Percentiles rank a stretch among this genome's conserved stretches.
Evolutionary conservation across 1,139 yeast species (phyloP).

Genomic region (Dujonia santamariae): DNA sequence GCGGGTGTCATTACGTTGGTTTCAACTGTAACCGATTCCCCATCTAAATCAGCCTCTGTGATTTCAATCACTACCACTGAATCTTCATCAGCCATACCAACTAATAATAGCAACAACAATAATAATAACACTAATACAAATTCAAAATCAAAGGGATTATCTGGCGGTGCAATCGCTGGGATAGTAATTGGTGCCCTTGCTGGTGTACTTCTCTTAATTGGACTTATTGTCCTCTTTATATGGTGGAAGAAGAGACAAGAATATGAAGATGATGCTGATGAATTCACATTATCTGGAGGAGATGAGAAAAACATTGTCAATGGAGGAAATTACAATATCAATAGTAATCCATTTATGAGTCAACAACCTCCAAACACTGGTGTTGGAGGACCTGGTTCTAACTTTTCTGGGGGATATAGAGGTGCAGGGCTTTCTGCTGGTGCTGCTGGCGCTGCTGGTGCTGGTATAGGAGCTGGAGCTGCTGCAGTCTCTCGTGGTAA

Average conservation of each 20-base stretch:
- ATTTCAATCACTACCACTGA: conserved; percentile 20
- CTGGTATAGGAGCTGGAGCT: conserved; percentile 5
- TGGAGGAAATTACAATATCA: not conserved
- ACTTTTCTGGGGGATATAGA: conserved; percentile 4
- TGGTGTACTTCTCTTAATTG: conserved; percentile 43
- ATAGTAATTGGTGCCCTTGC: conserved; percentile 61
- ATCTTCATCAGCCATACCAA: conserved; percentile 12
- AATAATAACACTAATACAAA: conserved; percentile 10
- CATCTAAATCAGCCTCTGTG: conserved; percentile 22
- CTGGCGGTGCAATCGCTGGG: conserved; percentile 74
- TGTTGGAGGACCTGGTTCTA: conserved; percentile 23
- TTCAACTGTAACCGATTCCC: conserved; percentile 21
- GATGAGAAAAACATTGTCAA: conserved; percentile 9
- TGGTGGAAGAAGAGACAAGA: conserved; percentile 33
- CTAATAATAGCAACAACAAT: conserved; percentile 11
- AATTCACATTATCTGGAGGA: conserved; percentile 34
- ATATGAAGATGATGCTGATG: conserved; percentile 37
- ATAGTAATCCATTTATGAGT: not conserved
- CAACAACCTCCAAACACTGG: conserved; percentile 13
- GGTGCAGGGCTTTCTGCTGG: conserved; percentile 11
- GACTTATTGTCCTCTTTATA: conserved; percentile 39
- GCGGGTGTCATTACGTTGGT: conserved; percentile 14
- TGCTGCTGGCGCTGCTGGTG: conserved; percentile 12
- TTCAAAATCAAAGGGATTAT: conserved; percentile 19
- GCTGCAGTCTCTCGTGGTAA: conserved; percentile 6